Conservation (phyloP, 208 protist species). For the Leishmania major region DNA sequence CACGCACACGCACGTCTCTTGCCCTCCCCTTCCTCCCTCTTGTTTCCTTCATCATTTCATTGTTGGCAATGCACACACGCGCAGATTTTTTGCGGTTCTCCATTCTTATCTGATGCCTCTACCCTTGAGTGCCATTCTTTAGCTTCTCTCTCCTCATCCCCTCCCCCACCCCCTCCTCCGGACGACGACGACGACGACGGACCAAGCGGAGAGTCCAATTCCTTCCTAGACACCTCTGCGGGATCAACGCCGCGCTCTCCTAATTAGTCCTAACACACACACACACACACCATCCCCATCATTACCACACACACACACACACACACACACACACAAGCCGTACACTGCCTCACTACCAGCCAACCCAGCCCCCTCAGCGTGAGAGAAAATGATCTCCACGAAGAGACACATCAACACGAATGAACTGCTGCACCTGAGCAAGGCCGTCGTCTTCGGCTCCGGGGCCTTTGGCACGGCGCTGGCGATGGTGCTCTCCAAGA, state of each 20-base stretch:
- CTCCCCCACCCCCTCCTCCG: background rate
- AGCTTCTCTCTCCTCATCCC: background rate
- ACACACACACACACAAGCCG: background rate
- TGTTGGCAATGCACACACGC: background rate
- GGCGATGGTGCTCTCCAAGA: slow-evolving; percentile 66
- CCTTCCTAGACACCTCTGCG: background rate
- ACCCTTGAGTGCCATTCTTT: background rate
- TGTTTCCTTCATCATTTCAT: background rate
- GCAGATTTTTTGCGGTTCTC: background rate
- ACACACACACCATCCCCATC: too few relatives aligned
- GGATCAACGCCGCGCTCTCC: too few relatives aligned
- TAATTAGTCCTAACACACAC: background rate
- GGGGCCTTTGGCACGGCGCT: slow-evolving; percentile 88
- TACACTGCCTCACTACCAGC: background rate
- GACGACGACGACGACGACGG: background rate
- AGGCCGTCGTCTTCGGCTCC: slow-evolving; percentile 77
- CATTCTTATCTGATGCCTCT: background rate
- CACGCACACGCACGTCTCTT: background rate
- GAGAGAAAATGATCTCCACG: background rate
- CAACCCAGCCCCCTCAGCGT: background rate
- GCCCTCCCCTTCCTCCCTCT: background rate
- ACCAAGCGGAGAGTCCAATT: background rate
- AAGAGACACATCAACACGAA: slow-evolving; percentile 8
- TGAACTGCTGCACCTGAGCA: slow-evolving; percentile 58
- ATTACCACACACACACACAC: too few relatives aligned